These are phyloP conservation scores for Candida labiduridarum DNA, from an alignment of 1,139 yeast species.

Conservation along the genomic window DNA sequence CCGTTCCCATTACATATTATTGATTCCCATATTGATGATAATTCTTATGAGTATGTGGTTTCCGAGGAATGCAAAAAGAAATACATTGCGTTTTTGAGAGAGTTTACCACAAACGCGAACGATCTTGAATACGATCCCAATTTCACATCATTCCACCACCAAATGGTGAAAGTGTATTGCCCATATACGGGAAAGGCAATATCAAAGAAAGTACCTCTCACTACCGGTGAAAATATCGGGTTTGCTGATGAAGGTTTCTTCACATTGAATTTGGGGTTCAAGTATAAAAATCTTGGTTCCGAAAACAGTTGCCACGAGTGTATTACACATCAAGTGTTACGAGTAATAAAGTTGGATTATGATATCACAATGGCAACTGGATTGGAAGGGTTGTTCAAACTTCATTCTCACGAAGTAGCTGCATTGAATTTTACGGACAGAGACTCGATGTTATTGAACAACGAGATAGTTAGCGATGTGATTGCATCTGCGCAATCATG, in stretches of 20 bases:
- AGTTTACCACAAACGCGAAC: background rate
- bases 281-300: background rate
- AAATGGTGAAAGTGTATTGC: too few species aligned
- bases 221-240: slow-evolving; percentile 19
- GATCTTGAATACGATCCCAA: slow-evolving; percentile 3
- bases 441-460: too few species aligned
- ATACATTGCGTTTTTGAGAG: background rate
- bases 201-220: slow-evolving; percentile 17
- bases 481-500: too few species aligned
- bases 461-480: too few species aligned
- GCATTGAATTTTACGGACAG: too few species aligned
- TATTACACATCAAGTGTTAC: too few species aligned
- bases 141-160: background rate
- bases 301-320: too few species aligned
- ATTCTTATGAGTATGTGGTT: slow-evolving; percentile 22
- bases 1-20: slow-evolving; percentile 30
- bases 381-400: too few species aligned
- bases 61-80: slow-evolving; percentile 6
- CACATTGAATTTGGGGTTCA: background rate
- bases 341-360: too few species aligned
- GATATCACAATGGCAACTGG: too few species aligned
- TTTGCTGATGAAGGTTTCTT: slow-evolving; percentile 24
- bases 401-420: too few species aligned
- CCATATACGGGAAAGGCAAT: slow-evolving; percentile 20
- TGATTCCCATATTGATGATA: slow-evolving; percentile 22